These are phyloP conservation scores for Paramicrosporidium saccamoebae DNA, from an alignment of 371 early-diverging fungal genomes.

Conservation along the genomic window DNA sequence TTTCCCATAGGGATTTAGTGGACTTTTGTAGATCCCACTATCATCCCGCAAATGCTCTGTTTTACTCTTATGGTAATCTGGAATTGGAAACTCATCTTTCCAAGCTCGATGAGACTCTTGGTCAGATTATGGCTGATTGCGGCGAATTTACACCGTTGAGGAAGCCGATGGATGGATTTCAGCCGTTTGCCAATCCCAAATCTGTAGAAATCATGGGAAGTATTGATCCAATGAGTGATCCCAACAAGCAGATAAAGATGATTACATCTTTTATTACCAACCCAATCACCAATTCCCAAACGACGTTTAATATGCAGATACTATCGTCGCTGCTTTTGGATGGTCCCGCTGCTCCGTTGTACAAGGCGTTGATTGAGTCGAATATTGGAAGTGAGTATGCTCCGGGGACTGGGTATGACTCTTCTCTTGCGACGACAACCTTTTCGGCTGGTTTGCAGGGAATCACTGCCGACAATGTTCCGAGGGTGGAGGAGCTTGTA, in stretches of 20 bases:
- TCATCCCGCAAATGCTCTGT: conserved; percentile 58
- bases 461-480: conserved; percentile 8
- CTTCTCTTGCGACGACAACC: conserved; percentile 14
- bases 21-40: conserved; percentile 50
- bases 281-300: conserved; percentile 29
- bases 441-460: conserved; percentile 18
- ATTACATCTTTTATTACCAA: conserved; percentile 42
- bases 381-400: conserved; percentile 70
- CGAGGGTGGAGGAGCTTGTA: conserved; percentile 23
- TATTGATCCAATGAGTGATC: conserved; percentile 16
- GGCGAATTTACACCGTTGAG: too few relatives aligned
- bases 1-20: conserved; percentile 41
- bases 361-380: conserved; percentile 66
- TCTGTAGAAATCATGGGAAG: not conserved
- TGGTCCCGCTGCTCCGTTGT: conserved; percentile 72
- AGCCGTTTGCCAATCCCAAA: too few relatives aligned
- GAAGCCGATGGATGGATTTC: too few relatives aligned
- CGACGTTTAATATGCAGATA: conserved; percentile 39
- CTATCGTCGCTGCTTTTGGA: conserved; percentile 40
- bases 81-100: conserved; percentile 29
- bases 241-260: conserved; percentile 37
- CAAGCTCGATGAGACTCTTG: conserved; percentile 18
- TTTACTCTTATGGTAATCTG: conserved; percentile 64
- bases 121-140: too few relatives aligned
- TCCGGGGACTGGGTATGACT: conserved; percentile 54